Base-by-base conservation (phyloP, 371 early-diverging fungal genomes). In the Apophysomyces ossiformis region DNA sequence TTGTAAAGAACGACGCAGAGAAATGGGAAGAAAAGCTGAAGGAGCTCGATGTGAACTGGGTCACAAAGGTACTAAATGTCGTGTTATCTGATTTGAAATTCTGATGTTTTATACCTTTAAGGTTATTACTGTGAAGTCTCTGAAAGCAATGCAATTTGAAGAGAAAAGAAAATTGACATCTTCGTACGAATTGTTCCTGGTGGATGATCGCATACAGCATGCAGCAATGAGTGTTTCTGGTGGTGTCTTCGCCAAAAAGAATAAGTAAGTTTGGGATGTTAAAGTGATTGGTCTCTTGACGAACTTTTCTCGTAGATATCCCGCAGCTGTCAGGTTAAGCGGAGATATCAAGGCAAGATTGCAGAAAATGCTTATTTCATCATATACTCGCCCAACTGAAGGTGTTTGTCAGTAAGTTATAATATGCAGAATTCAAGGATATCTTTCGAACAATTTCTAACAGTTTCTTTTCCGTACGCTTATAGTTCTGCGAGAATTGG, bases 81-180 rank as follows among this genome's bases (percentile, higher is more conserved):
- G 32, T 26, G 32, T 26, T 26, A 50, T 15, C 9, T 0, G 11
- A 21, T 2, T 21, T 5, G 50, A 26, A 13, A 50, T 15, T 47
- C 16, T 26, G 37, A 35, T 1, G 21, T 47, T 2, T 37, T 46
- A 35, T 37, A 32, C 32, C n/a, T 16, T 35, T 38, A 18, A 63
- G 63, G 63, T 63, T 26, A 84, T 95, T 88, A n/a, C 66, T 92
- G 39, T 72, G 76, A 39, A 90, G 93, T 77, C 78, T 95, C 61
- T 84, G 85, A 89, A 92, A 66, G 93, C 84, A 73, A 85, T 86
- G 74, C 77, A 90, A 32, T 92, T 85, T 67, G 94, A 95, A 75
- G 87, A 90, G 18, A 90, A 85, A 75, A 83, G 95, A 64, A 74
- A 82, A 65, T 82, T 95, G 37, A 76, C 85, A 61, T 69, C 76